Evolutionary conservation across 371 early-diverging fungal species (phyloP).

Genomic region (Sporodiniella umbellata): DNA sequence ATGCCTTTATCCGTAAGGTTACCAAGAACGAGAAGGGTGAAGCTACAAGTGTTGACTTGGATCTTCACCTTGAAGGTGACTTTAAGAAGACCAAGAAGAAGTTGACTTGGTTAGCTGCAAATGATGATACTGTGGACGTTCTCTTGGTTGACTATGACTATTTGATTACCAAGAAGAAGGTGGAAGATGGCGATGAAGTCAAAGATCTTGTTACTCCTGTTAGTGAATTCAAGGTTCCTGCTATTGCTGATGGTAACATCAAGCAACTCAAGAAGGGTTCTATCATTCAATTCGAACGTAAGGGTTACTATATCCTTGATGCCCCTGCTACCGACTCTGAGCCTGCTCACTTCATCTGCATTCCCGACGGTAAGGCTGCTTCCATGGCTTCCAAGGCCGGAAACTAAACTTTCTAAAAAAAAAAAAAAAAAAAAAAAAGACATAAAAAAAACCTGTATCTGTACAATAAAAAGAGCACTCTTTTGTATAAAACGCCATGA

Average conservation of each 20-base stretch:
- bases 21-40: constrained; percentile 50
- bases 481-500: not conserved
- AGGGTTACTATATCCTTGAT: constrained; percentile 96
- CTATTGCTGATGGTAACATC: constrained; percentile 75
- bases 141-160: constrained; percentile 91
- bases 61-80: constrained; percentile 92
- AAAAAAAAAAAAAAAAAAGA: not conserved
- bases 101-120: constrained; percentile 94
- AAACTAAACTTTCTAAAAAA: not conserved
- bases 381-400: constrained; percentile 68
- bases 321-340: constrained; percentile 48
- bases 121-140: constrained; percentile 58
- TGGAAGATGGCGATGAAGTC: constrained; percentile 92
- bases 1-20: constrained; percentile 82
- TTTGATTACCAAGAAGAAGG: constrained; percentile 96
- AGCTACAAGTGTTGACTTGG: constrained; percentile 53
- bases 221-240: constrained; percentile 77
- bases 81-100: constrained; percentile 99
- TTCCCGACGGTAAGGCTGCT: constrained; percentile 93
- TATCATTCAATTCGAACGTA: constrained; percentile 98
- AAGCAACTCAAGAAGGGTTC: constrained; percentile 63
- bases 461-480: not conserved
- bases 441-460: too few species aligned
- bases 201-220: constrained; percentile 83
- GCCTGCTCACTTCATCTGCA: constrained; percentile 74